These are phyloP conservation scores for Hemileia vastatrix DNA, from an alignment of 1,284 basidiomycete species.

Conservation along the genomic window DNA sequence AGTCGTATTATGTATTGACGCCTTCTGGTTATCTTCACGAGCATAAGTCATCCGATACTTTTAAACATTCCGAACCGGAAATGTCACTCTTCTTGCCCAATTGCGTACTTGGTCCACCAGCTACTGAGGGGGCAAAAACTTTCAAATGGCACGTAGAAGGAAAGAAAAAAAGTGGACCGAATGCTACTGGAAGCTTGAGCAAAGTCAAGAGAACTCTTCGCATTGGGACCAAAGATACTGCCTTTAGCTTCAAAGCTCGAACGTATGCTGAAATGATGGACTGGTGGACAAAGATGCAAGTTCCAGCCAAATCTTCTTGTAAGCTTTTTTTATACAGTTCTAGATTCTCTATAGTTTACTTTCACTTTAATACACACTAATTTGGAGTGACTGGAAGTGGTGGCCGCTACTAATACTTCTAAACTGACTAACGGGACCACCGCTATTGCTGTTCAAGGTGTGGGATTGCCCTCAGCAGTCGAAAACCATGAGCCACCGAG, in stretches of 20 bases:
- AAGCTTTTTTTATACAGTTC: neutral
- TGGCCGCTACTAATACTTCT: conserved; percentile 9
- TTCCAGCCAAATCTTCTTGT: conserved; percentile 19
- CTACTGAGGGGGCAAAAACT: conserved; percentile 25
- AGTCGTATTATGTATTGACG: conserved; percentile 35
- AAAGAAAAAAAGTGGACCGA: conserved; percentile 21
- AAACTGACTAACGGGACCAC: conserved; percentile 8
- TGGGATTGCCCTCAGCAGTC: conserved; percentile 1
- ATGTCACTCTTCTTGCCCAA: conserved; percentile 38
- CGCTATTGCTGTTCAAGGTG: conserved; percentile 5
- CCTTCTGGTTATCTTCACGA: conserved; percentile 39
- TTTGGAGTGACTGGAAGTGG: neutral
- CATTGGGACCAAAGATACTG: conserved; percentile 33
- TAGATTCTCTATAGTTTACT: neutral
- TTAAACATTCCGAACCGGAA: conserved; percentile 29
- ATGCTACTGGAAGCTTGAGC: conserved; percentile 8
- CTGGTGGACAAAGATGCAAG: conserved; percentile 31
- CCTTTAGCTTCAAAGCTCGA: conserved; percentile 30
- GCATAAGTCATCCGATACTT: conserved; percentile 27
- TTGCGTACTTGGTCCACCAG: conserved; percentile 29
- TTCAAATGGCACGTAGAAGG: conserved; percentile 32
- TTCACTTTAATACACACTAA: neutral
- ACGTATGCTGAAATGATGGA: conserved; percentile 31
- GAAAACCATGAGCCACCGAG: neutral
- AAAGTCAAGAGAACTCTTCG: conserved; percentile 33